Evolutionary conservation across 2,329 filamentous ascomycete genomes (phyloP).

Genomic region (Epichloe bromicola): DNA sequence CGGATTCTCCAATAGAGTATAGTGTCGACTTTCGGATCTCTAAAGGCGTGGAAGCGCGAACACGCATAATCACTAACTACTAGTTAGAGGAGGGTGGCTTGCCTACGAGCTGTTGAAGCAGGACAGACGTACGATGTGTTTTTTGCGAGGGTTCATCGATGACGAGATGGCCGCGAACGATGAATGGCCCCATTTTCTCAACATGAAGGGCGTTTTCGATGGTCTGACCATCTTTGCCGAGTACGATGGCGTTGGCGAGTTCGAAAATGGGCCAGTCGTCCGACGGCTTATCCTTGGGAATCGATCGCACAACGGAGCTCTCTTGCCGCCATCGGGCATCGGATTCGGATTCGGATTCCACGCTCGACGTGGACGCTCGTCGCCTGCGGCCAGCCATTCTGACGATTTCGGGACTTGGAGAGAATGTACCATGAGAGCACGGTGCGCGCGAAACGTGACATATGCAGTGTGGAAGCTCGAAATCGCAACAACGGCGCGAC

Average conservation of each 20-base stretch:
- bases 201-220: constrained; percentile 49
- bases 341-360: constrained; percentile 27
- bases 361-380: constrained; percentile 31
- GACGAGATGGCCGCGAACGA: constrained; percentile 46
- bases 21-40: constrained; percentile 36
- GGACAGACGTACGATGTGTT: constrained; percentile 21
- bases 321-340: constrained; percentile 23
- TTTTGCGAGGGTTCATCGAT: constrained; percentile 30
- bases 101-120: not conserved
- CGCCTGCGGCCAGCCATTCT: constrained; percentile 28
- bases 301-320: constrained; percentile 19
- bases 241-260: constrained; percentile 47
- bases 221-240: constrained; percentile 37
- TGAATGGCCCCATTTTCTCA: constrained; percentile 45
- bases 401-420: not conserved
- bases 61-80: constrained; percentile 19
- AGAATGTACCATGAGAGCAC: not conserved
- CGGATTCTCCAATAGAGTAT: constrained; percentile 41
- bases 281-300: constrained; percentile 17
- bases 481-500: not conserved
- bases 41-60: constrained; percentile 25
- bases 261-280: constrained; percentile 50
- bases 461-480: not conserved
- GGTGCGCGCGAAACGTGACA: no score
- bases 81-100: not conserved